These are phyloP conservation scores for Aureobasidium subglaciale DNA, from an alignment of 2,329 filamentous ascomycete species.

Conservation along the genomic window DNA sequence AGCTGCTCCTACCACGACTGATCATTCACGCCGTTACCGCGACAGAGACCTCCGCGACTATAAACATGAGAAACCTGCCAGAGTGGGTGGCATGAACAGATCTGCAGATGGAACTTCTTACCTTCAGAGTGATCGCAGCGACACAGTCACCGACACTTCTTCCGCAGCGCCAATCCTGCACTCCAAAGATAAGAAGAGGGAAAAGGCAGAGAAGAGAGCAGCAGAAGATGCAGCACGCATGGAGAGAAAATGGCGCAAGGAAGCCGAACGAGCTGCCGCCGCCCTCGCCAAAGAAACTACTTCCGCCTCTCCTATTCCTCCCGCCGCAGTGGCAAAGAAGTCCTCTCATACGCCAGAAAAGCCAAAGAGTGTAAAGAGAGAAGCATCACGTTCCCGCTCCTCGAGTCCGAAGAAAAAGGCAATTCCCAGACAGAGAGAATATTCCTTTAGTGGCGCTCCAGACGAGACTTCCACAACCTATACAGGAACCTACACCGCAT, in stretches of 20 bases:
- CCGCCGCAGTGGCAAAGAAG: too few relatives aligned
- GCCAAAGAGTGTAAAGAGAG: conserved; percentile 22
- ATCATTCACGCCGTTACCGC: conserved; percentile 46
- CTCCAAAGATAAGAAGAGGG: conserved; percentile 27
- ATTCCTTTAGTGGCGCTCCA: conserved; percentile 27
- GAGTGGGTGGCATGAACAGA: conserved; percentile 84
- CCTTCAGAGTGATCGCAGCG: conserved; percentile 64
- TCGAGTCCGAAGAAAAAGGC: conserved; percentile 25
- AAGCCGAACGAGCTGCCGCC: conserved; percentile 34
- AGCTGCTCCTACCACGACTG: neutral
- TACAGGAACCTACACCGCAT: conserved; percentile 29
- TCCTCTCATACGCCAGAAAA: neutral
- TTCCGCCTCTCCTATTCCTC: conserved; percentile 19
- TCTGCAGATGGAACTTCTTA: conserved; percentile 70
- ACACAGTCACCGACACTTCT: conserved; percentile 48
- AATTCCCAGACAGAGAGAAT: conserved; percentile 21
- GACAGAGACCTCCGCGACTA: conserved; percentile 68
- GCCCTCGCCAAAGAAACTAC: conserved; percentile 26
- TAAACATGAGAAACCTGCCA: conserved; percentile 75
- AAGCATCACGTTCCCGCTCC: conserved; percentile 20
- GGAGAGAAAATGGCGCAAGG: conserved; percentile 33
- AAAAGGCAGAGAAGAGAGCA: conserved; percentile 33
- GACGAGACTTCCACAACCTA: conserved; percentile 33
- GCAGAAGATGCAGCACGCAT: conserved; percentile 33
- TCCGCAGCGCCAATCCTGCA: conserved; percentile 32